Evolutionary conservation across 441 rosid species (phyloP), one percentile per base, ranked within the genome.

Genomic region (Dalechampia spathulata): DNA sequence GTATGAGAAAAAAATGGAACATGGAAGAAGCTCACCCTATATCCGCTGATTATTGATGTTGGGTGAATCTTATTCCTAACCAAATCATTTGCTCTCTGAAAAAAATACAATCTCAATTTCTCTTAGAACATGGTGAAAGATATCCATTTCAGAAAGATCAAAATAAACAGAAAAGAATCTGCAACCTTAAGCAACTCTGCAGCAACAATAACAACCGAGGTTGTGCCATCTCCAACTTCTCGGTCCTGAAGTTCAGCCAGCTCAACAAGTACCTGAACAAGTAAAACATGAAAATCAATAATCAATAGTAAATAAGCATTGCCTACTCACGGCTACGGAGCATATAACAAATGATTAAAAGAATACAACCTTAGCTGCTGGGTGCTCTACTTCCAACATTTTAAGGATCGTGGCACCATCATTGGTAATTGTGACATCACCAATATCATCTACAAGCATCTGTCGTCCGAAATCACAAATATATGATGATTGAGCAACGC

Each of bases 21-120:
- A 30, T 30, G 22, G 30, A 27, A 44, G 30, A 27, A 44, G 56
- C 96, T 59, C 65, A 86, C 98, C 74, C 98, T 78, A 69, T 69
- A 90, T 52, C 98, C 98, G 65, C 90, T 94, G 62, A 94, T 94
- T 49, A 94, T 94, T 27, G 98, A 94, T 52, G 98, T 90, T 36
- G 98, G 96, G 65, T 90, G 98, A 52, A 94, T 94, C 82, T 90
- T 90, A 72, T 94, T 88, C 78, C 98, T 87, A 72, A 87, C 96
- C 45, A 87, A 74, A 75, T 94, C 96, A 75, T 94, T 94, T 43
- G 88, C 97, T 62, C 97, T 87, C 94, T 93, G 82, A 49, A 52
- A 54, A 71, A 58, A 62, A 16, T 34, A 36, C 0, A 25, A 62
- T 19, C 28, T 48, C 41, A 67, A n/a, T n/a, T n/a, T n/a, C n/a